phyloP scores from a whole-genome alignment of 2,329 filamentous ascomycete species.

The Apiospora phragmitis region DNA sequence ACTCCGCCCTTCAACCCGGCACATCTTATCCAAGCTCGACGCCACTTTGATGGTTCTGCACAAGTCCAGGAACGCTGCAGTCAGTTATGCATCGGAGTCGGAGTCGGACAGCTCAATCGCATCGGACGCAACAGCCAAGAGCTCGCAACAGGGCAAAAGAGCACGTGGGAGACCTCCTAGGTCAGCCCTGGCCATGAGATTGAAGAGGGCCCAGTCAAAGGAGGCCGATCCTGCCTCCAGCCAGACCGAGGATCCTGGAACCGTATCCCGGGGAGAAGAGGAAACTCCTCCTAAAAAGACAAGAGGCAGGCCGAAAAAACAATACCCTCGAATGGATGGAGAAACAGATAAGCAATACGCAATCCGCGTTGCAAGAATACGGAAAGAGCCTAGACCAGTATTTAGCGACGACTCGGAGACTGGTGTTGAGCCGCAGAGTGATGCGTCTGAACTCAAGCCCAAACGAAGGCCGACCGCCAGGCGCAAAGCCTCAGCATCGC shows the following conservation, averaged over 20 bases:
- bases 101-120: conserved; percentile 28
- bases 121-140: conserved; percentile 16
- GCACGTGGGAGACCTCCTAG: conserved; percentile 20
- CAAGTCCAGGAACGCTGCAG: conserved; percentile 58
- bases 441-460: not conserved
- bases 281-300: conserved; percentile 17
- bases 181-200: not conserved
- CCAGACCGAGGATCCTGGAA: conserved; percentile 7
- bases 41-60: conserved; percentile 70
- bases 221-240: conserved; percentile 2
- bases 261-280: not conserved
- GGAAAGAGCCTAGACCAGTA: conserved; percentile 34
- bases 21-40: conserved; percentile 71
- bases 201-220: not conserved
- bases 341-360: conserved; percentile 49
- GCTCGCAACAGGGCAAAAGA: conserved; percentile 16
- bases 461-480: not conserved
- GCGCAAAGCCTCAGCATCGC: not conserved
- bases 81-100: conserved; percentile 30
- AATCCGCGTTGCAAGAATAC: conserved; percentile 45
- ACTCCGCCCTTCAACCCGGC: conserved; percentile 67
- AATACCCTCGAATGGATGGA: conserved; percentile 39
- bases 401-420: conserved; percentile 9
- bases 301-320: conserved; percentile 43
- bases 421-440: not conserved